A percentile compares a stretch with the other conserved stretches of the same genome.
Conservation (phyloP, 805 yeast genomes). For the Metschnikowia corniflorae region DNA sequence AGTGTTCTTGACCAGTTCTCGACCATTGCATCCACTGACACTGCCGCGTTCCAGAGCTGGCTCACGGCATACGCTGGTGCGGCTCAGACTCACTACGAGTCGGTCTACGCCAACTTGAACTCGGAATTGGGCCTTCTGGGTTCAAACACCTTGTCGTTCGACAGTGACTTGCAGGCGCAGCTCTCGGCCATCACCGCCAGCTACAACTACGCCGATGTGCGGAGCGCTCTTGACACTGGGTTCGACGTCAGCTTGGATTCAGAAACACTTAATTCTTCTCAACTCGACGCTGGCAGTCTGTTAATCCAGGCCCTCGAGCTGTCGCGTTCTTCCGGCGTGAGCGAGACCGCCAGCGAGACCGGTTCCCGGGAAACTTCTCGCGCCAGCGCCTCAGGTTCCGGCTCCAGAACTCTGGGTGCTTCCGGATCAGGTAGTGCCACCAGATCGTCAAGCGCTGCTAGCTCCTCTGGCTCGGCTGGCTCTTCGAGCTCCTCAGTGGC, state of each 20-base stretch:
- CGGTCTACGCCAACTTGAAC: background rate
- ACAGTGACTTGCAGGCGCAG: background rate
- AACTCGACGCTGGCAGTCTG: background rate
- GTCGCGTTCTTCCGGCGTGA: background rate
- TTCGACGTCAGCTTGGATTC: too few relatives aligned
- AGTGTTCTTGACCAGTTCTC: slow-evolving; percentile 1
- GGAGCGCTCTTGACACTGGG: too few relatives aligned
- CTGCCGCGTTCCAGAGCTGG: slow-evolving; percentile 5
- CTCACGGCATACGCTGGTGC: slow-evolving; percentile 2
- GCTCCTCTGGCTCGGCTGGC: background rate
- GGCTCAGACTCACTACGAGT: slow-evolving; percentile 1
- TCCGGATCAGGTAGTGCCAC: background rate
- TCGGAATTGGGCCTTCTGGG: background rate
- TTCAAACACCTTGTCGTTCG: slow-evolving; percentile 1
- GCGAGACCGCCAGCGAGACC: background rate
- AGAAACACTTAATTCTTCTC: background rate
- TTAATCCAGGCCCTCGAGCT: background rate
- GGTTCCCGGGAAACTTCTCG: background rate
- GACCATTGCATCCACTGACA: slow-evolving; percentile 3
- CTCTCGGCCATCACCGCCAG: slow-evolving; percentile 3
- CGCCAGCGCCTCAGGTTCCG: background rate
- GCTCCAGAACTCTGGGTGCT: background rate
- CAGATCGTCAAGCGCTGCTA: background rate
- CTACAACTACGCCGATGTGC: slow-evolving; percentile 1
- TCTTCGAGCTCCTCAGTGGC: slow-evolving; percentile 4